Evolutionary conservation across 768 basidiomycete species (phyloP).

Genomic region (Trametes gibbosa): DNA sequence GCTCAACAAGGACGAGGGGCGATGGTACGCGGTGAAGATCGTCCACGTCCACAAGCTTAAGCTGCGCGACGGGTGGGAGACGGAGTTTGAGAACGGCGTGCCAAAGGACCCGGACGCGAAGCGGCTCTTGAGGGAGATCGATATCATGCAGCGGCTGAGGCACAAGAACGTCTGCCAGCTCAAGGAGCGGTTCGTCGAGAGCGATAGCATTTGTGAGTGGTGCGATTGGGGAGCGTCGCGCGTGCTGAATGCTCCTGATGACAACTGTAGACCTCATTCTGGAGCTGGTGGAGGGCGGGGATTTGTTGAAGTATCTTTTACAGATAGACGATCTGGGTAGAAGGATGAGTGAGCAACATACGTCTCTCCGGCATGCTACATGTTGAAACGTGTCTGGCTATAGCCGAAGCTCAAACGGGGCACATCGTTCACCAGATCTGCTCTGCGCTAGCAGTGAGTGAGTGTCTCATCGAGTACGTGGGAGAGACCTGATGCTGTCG

Average conservation of each 20-base stretch:
- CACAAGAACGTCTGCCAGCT: slow-evolving; percentile 84
- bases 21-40: slow-evolving; percentile 86
- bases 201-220: slow-evolving; percentile 52
- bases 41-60: slow-evolving; percentile 54
- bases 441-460: slow-evolving; percentile 66
- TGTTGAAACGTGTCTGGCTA: background rate
- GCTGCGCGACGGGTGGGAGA: slow-evolving; percentile 32
- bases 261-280: slow-evolving; percentile 65
- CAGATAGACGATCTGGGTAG: slow-evolving; percentile 28
- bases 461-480: background rate
- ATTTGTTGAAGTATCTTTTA: slow-evolving; percentile 79
- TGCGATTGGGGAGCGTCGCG: no score
- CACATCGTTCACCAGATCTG: slow-evolving; percentile 83
- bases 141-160: slow-evolving; percentile 69
- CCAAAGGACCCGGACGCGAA: slow-evolving; percentile 5
- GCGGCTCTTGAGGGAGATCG: slow-evolving; percentile 69
- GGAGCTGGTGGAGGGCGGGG: slow-evolving; percentile 84
- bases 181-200: slow-evolving; percentile 70
- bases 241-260: no score
- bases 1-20: slow-evolving; percentile 65
- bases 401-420: slow-evolving; percentile 54
- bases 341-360: slow-evolving; percentile 55
- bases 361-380: background rate
- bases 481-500: background rate
- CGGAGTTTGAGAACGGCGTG: slow-evolving; percentile 2